Conservation (phyloP, 306 rosid species). For the Quercus glauca region DNA sequence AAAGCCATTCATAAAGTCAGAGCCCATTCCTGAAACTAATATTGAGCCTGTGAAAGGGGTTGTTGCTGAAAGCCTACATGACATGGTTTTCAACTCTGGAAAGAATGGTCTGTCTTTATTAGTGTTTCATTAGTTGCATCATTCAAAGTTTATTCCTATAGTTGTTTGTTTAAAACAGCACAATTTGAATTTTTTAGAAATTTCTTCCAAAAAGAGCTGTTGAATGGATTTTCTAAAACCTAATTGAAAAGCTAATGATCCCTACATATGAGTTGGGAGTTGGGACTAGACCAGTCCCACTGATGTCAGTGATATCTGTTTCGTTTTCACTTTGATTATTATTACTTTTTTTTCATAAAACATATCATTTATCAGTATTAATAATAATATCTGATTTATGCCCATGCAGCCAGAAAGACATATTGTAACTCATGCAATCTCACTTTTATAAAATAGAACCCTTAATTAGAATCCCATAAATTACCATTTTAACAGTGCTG, state of each 20-base stretch:
- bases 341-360: not conserved
- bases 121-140: not conserved
- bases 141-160: not conserved
- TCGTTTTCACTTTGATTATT: not conserved
- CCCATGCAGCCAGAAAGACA: too few relatives aligned
- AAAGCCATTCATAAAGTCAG: conserved; percentile 60
- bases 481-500: not conserved
- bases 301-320: not conserved
- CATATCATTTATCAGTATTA: not conserved
- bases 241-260: not conserved
- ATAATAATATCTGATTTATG: not conserved
- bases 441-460: not conserved
- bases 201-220: too few relatives aligned
- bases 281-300: not conserved
- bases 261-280: not conserved
- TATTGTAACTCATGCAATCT: not conserved
- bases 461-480: not conserved
- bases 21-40: conserved; percentile 74
- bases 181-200: too few relatives aligned
- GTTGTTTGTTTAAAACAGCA: not conserved
- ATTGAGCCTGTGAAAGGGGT: conserved; percentile 83
- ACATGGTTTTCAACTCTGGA: conserved; percentile 63
- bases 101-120: conserved; percentile 55
- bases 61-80: conserved; percentile 66
- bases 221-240: not conserved